phyloP scores from a whole-genome alignment of 2,329 filamentous ascomycete species.

The Penicillium griseofulvum region DNA sequence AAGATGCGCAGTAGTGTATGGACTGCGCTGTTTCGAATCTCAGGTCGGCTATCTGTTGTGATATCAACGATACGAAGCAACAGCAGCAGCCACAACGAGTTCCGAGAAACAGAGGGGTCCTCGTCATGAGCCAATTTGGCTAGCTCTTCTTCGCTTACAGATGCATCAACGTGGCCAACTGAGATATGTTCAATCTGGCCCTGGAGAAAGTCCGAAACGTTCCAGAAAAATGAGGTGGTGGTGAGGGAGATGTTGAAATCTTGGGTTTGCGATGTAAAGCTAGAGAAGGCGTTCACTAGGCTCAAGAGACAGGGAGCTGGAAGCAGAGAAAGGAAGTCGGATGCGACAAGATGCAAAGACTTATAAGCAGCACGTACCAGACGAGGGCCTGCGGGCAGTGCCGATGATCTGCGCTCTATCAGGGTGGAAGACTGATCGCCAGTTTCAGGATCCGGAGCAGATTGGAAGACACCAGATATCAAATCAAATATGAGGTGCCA shows the following conservation, averaged over 20 bases:
- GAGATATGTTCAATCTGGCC: constrained; percentile 46
- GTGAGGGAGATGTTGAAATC: constrained; percentile 95
- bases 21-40: constrained; percentile 63
- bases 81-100: constrained; percentile 37
- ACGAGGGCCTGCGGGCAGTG: constrained; percentile 57
- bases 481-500: constrained; percentile 87
- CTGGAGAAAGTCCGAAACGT: constrained; percentile 81
- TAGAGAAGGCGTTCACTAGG: constrained; percentile 81
- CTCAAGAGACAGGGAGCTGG: constrained; percentile 70
- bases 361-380: constrained; percentile 84
- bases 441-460: constrained; percentile 37
- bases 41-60: constrained; percentile 39
- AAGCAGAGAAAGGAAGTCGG: constrained; percentile 79
- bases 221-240: constrained; percentile 94
- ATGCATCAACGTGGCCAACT: constrained; percentile 42
- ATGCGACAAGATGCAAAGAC: constrained; percentile 87
- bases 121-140: constrained; percentile 58
- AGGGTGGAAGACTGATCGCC: constrained; percentile 8
- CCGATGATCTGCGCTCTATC: constrained; percentile 19
- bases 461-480: constrained; percentile 74
- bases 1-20: constrained; percentile 90
- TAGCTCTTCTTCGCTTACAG: constrained; percentile 56
- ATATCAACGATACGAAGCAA: constrained; percentile 40
- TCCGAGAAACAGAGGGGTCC: constrained; percentile 57
- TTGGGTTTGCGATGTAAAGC: constrained; percentile 83